Evolutionary conservation across 768 basidiomycete species (phyloP).

Genomic region (Pluteus cervinus): DNA sequence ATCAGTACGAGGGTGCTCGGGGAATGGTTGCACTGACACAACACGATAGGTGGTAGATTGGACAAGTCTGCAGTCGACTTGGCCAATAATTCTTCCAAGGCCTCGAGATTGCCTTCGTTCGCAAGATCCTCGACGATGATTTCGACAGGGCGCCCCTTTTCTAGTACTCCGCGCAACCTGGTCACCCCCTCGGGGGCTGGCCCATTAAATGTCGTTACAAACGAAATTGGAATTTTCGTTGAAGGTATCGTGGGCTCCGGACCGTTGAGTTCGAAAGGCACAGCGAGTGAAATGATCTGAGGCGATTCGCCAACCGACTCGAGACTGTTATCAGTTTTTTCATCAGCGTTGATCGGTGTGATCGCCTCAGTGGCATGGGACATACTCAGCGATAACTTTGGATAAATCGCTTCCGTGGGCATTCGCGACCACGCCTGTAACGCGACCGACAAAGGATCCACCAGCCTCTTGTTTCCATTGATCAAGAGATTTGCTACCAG

Average conservation of each 20-base stretch:
- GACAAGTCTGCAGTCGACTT: conserved; percentile 48
- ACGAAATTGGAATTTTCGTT: conserved; percentile 38
- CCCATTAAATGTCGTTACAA: conserved; percentile 51
- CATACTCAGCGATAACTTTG: too few species aligned
- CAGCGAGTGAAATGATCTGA: conserved; percentile 48
- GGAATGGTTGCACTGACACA: conserved; percentile 42
- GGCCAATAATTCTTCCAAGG: conserved; percentile 64
- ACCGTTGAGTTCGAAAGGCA: conserved; percentile 56
- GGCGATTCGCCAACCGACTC: conserved; percentile 13
- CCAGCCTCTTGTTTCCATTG: conserved; percentile 52
- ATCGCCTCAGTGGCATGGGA: too few species aligned
- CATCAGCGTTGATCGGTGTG: too few species aligned
- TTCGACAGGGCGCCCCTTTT: conserved; percentile 58
- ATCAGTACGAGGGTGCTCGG: conserved; percentile 1
- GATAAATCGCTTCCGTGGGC: too few species aligned
- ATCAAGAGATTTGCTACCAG: conserved; percentile 31
- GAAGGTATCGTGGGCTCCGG: conserved; percentile 32
- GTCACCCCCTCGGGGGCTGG: conserved; percentile 43
- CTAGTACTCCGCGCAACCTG: conserved; percentile 62
- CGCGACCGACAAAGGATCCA: conserved; percentile 35
- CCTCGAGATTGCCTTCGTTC: conserved; percentile 50
- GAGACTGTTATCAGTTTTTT: conserved; percentile 4
- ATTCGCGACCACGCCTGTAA: conserved; percentile 47
- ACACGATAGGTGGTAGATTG: conserved; percentile 50
- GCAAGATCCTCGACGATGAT: conserved; percentile 59